Conservation (phyloP, 139 green algal genomes). For the Limnomonas spitsbergensis region DNA sequence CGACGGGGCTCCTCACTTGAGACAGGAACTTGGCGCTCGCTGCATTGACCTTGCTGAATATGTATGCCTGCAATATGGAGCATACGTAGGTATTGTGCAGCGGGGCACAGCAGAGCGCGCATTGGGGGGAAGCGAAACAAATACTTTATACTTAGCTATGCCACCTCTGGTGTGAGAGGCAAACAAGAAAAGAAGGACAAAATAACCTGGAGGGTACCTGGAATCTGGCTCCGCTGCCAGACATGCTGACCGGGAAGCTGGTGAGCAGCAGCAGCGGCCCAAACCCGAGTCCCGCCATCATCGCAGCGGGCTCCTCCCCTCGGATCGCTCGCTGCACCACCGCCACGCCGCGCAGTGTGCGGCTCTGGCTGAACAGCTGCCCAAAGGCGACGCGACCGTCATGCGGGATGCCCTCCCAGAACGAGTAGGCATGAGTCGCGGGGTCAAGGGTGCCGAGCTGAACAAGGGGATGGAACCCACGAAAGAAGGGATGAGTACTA, state of each 20-base stretch:
- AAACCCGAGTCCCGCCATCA: constrained; percentile 79
- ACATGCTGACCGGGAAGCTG: constrained; percentile 82
- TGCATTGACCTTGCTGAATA: background rate
- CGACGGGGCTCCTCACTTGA: background rate
- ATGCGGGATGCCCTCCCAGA: constrained; percentile 88
- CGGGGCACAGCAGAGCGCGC: background rate
- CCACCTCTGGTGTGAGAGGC: too few relatives aligned
- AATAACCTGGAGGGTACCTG: constrained; percentile 10
- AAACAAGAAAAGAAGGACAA: too few relatives aligned
- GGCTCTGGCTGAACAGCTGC: constrained; percentile 60
- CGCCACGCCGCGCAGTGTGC: constrained; percentile 62
- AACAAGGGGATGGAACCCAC: constrained; percentile 6
- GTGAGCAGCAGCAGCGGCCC: constrained; percentile 65
- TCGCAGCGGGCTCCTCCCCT: constrained; percentile 38
- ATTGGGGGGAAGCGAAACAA: background rate
- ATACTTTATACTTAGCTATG: background rate
- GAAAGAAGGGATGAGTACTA: too few relatives aligned
- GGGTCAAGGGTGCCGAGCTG: constrained; percentile 63
- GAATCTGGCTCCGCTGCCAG: constrained; percentile 38
- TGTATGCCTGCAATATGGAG: background rate
- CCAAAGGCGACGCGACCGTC: constrained; percentile 75
- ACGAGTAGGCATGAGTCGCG: constrained; percentile 86
- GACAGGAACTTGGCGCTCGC: background rate
- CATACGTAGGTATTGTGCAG: background rate
- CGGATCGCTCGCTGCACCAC: constrained; percentile 70